Base-by-base conservation (phyloP, 306 rosid species). In the Prunus armeniaca region DNA sequence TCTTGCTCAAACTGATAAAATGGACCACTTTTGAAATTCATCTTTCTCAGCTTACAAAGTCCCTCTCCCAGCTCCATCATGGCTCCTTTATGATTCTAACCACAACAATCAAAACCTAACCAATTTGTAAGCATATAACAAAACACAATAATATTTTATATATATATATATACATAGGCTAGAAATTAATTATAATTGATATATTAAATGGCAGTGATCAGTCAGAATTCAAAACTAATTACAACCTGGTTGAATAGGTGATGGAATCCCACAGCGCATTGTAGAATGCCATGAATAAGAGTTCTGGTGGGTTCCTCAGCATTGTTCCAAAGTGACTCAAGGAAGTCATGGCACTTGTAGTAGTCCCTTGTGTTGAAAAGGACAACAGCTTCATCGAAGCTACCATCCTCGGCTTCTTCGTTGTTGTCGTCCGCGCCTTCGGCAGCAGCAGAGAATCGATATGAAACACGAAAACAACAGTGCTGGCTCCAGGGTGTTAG, bases 21-120 rank as follows among this genome's bases (percentile, higher is more conserved):
- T 0, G 98, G 95, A 17, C 96, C 97, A 12, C 77, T 83, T 76
- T 77, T 76, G 74, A 91, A 92, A 7, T 86, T 88, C 95, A 94
- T 91, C 85, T 90, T 92, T 74, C 94, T 77, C 62, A 94, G 82
- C 76, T 94, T 94, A 75, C 97, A 91, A 2, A 89, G 47, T 43
- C 98, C 98, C 71, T 94, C 98, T 27, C 97, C 96, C 58, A 94
- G 78, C 87, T 94, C 87, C 97, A 94, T 94, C 98, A 92, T 92
- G 43, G 97, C 98, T 80, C 98, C 97, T 86, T 55, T 89, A 69
- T 94, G 97, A 67, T 94, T 94, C 98, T 94, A 65, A 49, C 27
- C 27, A 56, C 62, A 56, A 56, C 14, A 63, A 10, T 10, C 30
- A 9, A 38, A 65, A 60, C 17, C 63, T 30, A 12, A 30, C n/a